Base-by-base conservation (phyloP, 2,329 filamentous ascomycete species). In the Penicillium sp. region DNA sequence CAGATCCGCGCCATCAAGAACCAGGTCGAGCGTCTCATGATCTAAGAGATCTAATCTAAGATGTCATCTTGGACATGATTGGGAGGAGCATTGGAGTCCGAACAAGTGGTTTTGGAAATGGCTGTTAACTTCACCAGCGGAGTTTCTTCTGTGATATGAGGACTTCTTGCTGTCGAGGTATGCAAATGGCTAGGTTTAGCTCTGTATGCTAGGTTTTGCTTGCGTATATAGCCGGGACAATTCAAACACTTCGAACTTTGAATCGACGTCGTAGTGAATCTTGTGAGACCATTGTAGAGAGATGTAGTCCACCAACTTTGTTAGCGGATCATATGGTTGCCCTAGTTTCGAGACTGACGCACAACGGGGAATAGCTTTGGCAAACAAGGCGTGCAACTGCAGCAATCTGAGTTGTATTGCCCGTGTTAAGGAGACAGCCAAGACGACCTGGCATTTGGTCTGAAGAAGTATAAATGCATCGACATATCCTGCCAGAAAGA, bases 1-100 rank as follows among this genome's bases (percentile, higher is more conserved):
- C 91, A 95, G 82, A 97, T 97, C 77, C 85, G 89, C 69, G 83
- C 87, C 65, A 82, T 97, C 72, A 95, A 93, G 83, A 90, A 95
- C 79, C 95, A 96, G 86, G 90, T 97, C 63, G 87, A 53, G 50
- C 50, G 50, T 48, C 43, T 53, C 50, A 53, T 48, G 50, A 47
- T 53, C 50, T 53, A 53, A 53, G 41, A 33, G 50, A 39, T 53
- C 34, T 53, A 53, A 39, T 53, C 34, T 53, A 53, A 53, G 50
- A 48, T 53, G 25, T 39, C 13, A 9, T 33, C 4, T 47, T 47
- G 7, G 43, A 23, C 15, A 40, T 38, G 25, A 39, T 39, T 7
- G 38, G 38, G 33, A 31, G 23, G 43, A 53, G 15, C 8, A 33
- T 31, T 27, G 43, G 34, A 48, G 9, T 29, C 33, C 10, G 41